A percentile compares a stretch with the other conserved stretches of the same genome.
Evolutionary conservation across 108 stramenopile genomes (phyloP).

Genomic region (Chaetoceros muelleri): DNA sequence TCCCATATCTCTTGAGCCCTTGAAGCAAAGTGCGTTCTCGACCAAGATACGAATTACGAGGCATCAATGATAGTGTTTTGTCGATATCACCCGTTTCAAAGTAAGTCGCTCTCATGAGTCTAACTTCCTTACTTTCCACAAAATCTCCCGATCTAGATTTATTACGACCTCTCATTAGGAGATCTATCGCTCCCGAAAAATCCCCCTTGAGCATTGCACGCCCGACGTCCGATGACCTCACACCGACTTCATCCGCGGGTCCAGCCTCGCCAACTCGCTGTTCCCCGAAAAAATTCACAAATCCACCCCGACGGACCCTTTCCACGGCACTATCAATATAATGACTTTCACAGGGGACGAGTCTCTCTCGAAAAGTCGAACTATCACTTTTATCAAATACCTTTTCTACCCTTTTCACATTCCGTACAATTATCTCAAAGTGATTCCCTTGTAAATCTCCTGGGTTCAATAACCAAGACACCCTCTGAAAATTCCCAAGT

Average conservation of each 20-base stretch:
- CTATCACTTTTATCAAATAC: constrained; percentile 1
- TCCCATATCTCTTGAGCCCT: constrained; percentile 58
- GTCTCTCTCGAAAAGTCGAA: constrained; percentile 19
- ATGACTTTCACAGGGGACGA: constrained; percentile 21
- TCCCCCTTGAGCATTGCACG: constrained; percentile 54
- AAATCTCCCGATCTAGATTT: constrained; percentile 15
- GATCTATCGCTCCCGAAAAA: constrained; percentile 49
- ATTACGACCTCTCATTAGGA: constrained; percentile 58
- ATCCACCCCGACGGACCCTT: constrained; percentile 40
- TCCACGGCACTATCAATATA: constrained; percentile 45
- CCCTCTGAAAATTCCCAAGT: constrained; percentile 20
- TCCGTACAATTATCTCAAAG: constrained; percentile 51
- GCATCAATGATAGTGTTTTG: constrained; percentile 42
- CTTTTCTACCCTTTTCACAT: constrained; percentile 35
- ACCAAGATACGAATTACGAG: neutral
- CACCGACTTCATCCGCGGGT: constrained; percentile 31
- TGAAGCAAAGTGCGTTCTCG: constrained; percentile 57
- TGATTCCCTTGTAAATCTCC: constrained; percentile 59
- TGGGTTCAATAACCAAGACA: constrained; percentile 21
- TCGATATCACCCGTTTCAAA: constrained; percentile 34
- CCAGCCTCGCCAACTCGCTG: constrained; percentile 78
- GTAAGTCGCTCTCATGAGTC: constrained; percentile 46
- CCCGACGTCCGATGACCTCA: constrained; percentile 70
- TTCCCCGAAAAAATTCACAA: constrained; percentile 84
- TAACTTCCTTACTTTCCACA: constrained; percentile 16